These are phyloP conservation scores for Streptanthus diversifolius DNA, from an alignment of 345 rosid genomes.

Conservation along the genomic window DNA sequence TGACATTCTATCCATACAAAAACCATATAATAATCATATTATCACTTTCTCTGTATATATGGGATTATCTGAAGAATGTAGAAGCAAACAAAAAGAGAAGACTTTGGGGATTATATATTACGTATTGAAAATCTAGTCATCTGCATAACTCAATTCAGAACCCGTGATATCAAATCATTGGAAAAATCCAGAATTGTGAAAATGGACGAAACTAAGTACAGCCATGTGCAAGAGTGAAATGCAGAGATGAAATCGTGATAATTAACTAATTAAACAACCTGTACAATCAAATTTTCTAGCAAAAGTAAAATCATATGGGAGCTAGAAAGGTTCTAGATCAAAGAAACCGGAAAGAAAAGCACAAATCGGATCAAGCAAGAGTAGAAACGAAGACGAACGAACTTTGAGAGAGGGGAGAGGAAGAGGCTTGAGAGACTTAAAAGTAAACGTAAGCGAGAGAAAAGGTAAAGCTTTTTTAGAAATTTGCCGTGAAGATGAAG, in stretches of 20 bases:
- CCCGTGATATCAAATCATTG: not conserved
- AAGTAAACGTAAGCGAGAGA: conserved; percentile 27
- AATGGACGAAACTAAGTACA: no score
- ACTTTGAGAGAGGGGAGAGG: not conserved
- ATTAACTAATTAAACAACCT: not conserved
- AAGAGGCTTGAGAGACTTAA: not conserved
- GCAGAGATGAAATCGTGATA: not conserved
- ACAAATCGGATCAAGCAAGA: not conserved
- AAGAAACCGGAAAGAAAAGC: not conserved
- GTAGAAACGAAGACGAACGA: conserved; percentile 1
- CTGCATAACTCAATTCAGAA: not conserved
- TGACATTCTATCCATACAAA: conserved; percentile 10
- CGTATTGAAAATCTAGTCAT: not conserved
- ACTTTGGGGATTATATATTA: not conserved
- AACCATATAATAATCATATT: not conserved
- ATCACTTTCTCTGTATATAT: not conserved
- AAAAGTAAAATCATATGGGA: not conserved
- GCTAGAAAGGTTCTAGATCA: not conserved
- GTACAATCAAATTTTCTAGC: not conserved
- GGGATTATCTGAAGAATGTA: not conserved
- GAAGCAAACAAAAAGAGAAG: conserved; percentile 8
- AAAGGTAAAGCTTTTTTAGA: conserved; percentile 11
- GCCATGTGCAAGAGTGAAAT: not conserved
- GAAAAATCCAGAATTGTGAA: not conserved
- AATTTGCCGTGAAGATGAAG: conserved; percentile 31